Evolutionary conservation across 1,139 yeast species (phyloP).

Genomic region (Waltiozyma solani): DNA sequence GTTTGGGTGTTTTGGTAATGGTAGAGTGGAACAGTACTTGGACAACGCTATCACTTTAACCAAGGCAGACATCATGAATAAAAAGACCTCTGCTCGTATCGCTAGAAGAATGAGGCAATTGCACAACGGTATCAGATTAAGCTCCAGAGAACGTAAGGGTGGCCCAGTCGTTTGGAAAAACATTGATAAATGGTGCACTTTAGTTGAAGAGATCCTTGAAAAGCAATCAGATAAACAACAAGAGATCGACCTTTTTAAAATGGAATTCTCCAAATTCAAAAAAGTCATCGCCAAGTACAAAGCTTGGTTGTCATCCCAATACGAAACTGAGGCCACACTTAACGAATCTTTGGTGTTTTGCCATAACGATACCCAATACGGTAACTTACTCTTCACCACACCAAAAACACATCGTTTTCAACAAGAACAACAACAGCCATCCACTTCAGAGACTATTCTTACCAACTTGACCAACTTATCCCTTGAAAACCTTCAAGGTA

Average conservation of each 20-base stretch:
- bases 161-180: slow-evolving; percentile 68
- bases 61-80: slow-evolving; percentile 62
- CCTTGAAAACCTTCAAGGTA: slow-evolving; percentile 21
- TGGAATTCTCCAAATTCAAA: slow-evolving; percentile 41
- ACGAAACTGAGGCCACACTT: slow-evolving; percentile 8
- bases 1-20: slow-evolving; percentile 83
- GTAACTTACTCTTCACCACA: slow-evolving; percentile 56
- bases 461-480: slow-evolving; percentile 24
- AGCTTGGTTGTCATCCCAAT: slow-evolving; percentile 38
- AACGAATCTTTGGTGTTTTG: slow-evolving; percentile 55
- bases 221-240: slow-evolving; percentile 22
- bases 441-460: slow-evolving; percentile 12
- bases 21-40: slow-evolving; percentile 85
- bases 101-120: slow-evolving; percentile 96
- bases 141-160: slow-evolving; percentile 34
- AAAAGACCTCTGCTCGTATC: slow-evolving; percentile 70
- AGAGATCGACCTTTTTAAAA: slow-evolving; percentile 37
- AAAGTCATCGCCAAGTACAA: slow-evolving; percentile 38
- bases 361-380: slow-evolving; percentile 95
- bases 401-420: slow-evolving; percentile 8
- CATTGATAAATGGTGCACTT: slow-evolving; percentile 60
- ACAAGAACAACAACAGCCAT: slow-evolving; percentile 10
- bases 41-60: slow-evolving; percentile 71
- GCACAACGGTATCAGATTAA: slow-evolving; percentile 70
- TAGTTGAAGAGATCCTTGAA: slow-evolving; percentile 43